Base-by-base conservation (phyloP, 2,329 filamentous ascomycete genomes). In the Paecilomyces formosus region DNA sequence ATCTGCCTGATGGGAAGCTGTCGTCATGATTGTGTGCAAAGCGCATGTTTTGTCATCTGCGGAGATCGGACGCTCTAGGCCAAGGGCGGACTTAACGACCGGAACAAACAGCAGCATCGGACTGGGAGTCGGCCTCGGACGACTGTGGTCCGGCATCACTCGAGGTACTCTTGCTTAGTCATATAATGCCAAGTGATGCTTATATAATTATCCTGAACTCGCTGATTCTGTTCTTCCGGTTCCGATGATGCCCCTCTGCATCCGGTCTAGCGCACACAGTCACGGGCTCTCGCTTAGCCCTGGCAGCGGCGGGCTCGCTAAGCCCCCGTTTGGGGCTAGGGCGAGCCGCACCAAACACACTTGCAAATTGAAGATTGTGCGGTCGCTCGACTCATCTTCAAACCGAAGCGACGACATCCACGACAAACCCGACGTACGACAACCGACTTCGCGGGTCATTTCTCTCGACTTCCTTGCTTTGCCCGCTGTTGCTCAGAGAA, bases 361-460 rank as follows among this genome's bases (percentile, higher is more conserved):
- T 69, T 65, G 68, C 66, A 73, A 72, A 68, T 72, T 73, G 70
- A 68, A 60, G 61, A 64, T 72, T 73, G 71, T 73, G 72, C 67
- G 71, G 53, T 61, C 54, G 54, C 62, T 57, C 58, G 24, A 39
- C 56, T 58, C 58, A 55, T 59, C 51, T 65, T 66, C 66, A 68
- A 68, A n/a, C 70, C 68, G 69, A 72, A 73, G 69, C 72, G 72
- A 74, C 72, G 70, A 74, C 72, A 72, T 72, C 68, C 69, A 73
- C 71, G 70, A 74, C 71, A 72, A 73, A 66, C 70, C 70, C 70
- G 67, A 72, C 71, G 57, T 60, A 63, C 65, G 63, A 65, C 64
- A 59, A 61, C 62, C 58, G 71, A 74, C 71, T 73, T 66, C 71
- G 69, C 71, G 70, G 70, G 72, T 72, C 70, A 72, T 71, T 70